These are phyloP conservation scores for Ophiostoma pallidulum DNA, from an alignment of 2,329 filamentous ascomycete species.

Conservation along the genomic window DNA sequence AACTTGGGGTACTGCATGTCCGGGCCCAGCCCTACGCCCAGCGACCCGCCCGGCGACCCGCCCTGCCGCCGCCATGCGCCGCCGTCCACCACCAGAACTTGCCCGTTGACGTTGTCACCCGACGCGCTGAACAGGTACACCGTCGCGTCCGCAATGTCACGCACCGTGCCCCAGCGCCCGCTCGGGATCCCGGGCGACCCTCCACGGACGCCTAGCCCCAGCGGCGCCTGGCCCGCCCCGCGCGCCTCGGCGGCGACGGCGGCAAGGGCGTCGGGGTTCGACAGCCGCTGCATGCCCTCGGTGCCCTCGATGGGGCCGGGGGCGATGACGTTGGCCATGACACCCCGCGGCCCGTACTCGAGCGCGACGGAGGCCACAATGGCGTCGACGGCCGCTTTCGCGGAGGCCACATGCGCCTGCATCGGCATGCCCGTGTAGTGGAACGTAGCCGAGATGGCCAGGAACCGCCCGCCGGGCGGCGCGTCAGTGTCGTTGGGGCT, in stretches of 20 bases:
- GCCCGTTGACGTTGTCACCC: slow-evolving; percentile 78
- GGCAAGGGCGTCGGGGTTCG: slow-evolving; percentile 24
- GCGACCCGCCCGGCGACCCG: slow-evolving; percentile 25
- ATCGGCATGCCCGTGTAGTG: slow-evolving; percentile 82
- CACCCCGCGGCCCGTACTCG: slow-evolving; percentile 79
- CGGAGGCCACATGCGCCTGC: slow-evolving; percentile 82
- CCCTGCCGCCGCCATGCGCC: slow-evolving; percentile 46
- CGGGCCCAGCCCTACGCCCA: slow-evolving; percentile 37
- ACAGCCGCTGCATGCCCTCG: slow-evolving; percentile 63
- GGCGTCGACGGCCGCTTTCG: slow-evolving; percentile 85
- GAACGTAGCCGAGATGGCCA: slow-evolving; percentile 84
- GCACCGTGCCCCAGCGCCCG: slow-evolving; percentile 67
- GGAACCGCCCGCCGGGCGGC: slow-evolving; percentile 67
- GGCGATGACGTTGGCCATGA: slow-evolving; percentile 81
- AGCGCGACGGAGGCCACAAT: slow-evolving; percentile 71
- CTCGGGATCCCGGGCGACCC: slow-evolving; percentile 50
- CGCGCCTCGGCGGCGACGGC: background rate
- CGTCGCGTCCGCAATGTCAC: slow-evolving; percentile 87
- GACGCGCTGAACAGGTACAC: slow-evolving; percentile 81
- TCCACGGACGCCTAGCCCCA: slow-evolving; percentile 22
- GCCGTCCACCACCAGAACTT: slow-evolving; percentile 66
- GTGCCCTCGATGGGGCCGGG: slow-evolving; percentile 81
- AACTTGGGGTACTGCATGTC: slow-evolving; percentile 46
- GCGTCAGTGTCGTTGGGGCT: slow-evolving; percentile 30
- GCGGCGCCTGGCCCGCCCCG: slow-evolving; percentile 11